Conservation (phyloP, 176 grass and related monocot genomes). For the Ensete glaucum region DNA sequence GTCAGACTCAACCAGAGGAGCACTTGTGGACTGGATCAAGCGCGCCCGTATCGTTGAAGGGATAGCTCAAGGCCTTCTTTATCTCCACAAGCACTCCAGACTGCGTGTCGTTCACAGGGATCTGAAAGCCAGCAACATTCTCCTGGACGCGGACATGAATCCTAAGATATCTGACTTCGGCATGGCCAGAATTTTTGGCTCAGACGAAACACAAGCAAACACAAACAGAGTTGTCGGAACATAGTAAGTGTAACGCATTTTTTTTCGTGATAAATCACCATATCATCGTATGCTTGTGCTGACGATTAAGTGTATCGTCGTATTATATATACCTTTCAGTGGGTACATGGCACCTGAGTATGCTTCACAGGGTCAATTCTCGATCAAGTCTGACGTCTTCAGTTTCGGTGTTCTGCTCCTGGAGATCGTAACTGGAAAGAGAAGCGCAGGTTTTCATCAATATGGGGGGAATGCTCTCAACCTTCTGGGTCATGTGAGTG, state of each 20-base stretch:
- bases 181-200: conserved; percentile 49
- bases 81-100: conserved; percentile 61
- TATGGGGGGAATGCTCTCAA: conserved; percentile 26
- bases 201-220: conserved; percentile 39
- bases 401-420: conserved; percentile 49
- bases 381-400: conserved; percentile 42
- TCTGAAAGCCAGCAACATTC: conserved; percentile 54
- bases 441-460: conserved; percentile 29
- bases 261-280: background rate
- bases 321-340: conserved; percentile 20
- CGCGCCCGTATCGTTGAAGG: conserved; percentile 49
- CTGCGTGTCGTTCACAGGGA: conserved; percentile 49
- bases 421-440: conserved; percentile 44
- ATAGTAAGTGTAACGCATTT: conserved; percentile 32
- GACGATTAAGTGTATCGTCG: background rate
- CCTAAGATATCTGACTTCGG: conserved; percentile 65
- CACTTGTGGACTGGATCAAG: conserved; percentile 25
- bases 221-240: conserved; percentile 46
- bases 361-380: conserved; percentile 47
- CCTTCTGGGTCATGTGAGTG: conserved; percentile 43
- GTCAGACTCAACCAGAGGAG: conserved; percentile 30
- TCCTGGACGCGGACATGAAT: conserved; percentile 50
- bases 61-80: conserved; percentile 51
- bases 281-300: background rate
- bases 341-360: conserved; percentile 62